Base-by-base conservation (phyloP, 2,329 filamentous ascomycete genomes). In the Diaporthe destruens region DNA sequence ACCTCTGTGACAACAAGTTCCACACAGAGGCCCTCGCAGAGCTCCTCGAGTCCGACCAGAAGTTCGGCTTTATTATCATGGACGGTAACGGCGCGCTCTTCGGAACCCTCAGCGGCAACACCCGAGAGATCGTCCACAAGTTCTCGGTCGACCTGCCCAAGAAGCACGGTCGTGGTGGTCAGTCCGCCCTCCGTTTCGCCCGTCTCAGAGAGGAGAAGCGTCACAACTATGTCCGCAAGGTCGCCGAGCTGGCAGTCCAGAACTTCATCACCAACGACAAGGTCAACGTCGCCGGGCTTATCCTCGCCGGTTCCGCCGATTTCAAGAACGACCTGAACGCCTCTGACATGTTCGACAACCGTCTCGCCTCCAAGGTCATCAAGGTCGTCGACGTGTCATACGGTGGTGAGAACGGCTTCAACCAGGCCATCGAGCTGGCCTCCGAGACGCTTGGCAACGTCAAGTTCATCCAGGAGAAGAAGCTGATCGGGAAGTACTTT, bases 391-490 rank as follows among this genome's bases (percentile, higher is more conserved):
- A 99, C 82, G 97, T 99, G 56, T 98, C 96, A 18, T 99, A 99
- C 80, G 96, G 96, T 83, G 96, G 96, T 78, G 97, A 99, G 86
- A 98, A 98, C 87, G 96, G 96, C 59, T 99, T 99, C 90, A 99
- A 99, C 87, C 97, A 99, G 86, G 96, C 96, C 74, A 99, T 99
- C 76, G 96, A 99, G 82, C 85, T 99, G 79, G 93, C 96, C 34
- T 90, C 95, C 9, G 97, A 99, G 87, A 99, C 96, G 9, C 90
- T 99, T 61, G 94, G 95, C 84, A 99, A 98, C 82, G 96, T 99
- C 89, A 99, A 99, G 86, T 99, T 99, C 84, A 98, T 99, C 82
- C 96, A 99, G 85, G 96, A 99, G 89, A 99, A 99, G 93, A 99
- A 98, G 87, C 91, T 99, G 75, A 99, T 99, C 80, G 96, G 96